Base-by-base conservation (phyloP, 1,284 basidiomycete genomes). In the Ganoderma sp. region DNA sequence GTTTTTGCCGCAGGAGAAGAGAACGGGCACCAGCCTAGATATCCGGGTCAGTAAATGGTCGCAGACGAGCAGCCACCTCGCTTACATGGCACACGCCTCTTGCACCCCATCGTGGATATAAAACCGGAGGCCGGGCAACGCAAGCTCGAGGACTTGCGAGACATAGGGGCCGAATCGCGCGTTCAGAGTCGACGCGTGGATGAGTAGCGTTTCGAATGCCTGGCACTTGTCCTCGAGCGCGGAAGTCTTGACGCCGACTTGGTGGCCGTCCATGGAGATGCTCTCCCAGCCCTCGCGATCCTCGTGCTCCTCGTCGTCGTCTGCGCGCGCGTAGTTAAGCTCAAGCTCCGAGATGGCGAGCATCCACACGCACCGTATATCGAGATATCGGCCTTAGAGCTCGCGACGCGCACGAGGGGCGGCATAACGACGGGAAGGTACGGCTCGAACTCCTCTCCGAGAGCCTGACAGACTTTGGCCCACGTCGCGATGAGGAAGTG, bases 151-250 rank as follows among this genome's bases (percentile, higher is more conserved):
- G 12, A 85, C 86, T 74, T 90, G 88, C 10, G 85, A 77, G 1
- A 95, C 81, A 74, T 91, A 96, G 0, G 92, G 93, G 0, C 88
- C 90, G 74, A 94, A 94, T 2, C 84, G 83, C 1, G 84, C 82
- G 0, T 87, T 86, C 9, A 95, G 84, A 9, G 91, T 89, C 48
- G 88, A 89, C 69, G 88, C 91, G 75, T 95, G 93, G 22, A 93
- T 90, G 5, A 94, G 87, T 17, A 96, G 84, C 43, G 92, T 94
- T 73, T 94, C 91, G 73, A 95, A 94, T 2, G 94, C 93, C 74
- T 93, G 90, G 66, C 93, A 92, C 78, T 96, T 95, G 73, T 96
- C 94, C 74, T 94, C 93, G 71, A 95, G 88, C 3, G 89, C 89
- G 0, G 91, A 89, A 1, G 93, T 95, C 67, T 89, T 85, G 69